Evolutionary conservation across 2,329 filamentous ascomycete species (phyloP).

Genomic region (Aspergillus tubingensis): DNA sequence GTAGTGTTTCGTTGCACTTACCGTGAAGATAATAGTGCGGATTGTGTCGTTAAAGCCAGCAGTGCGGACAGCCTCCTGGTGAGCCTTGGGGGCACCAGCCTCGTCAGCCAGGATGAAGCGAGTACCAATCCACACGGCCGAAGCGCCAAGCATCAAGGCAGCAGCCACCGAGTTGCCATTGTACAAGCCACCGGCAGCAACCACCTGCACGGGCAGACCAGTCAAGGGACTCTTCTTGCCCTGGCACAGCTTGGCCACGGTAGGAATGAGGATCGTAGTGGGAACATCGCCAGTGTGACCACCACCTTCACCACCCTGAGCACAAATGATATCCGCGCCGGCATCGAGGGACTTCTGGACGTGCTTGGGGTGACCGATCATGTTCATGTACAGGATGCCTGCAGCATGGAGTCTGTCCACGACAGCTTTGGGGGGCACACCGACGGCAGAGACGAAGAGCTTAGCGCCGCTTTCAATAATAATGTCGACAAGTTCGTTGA

Average conservation of each 20-base stretch:
- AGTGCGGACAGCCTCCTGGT: conserved; percentile 94
- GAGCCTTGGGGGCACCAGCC: conserved; percentile 86
- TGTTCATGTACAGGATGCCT: conserved; percentile 98
- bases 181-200: conserved; percentile 92
- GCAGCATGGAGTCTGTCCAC: conserved; percentile 86
- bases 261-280: conserved; percentile 87
- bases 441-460: conserved; percentile 95
- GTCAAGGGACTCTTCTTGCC: conserved; percentile 84
- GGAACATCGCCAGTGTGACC: conserved; percentile 95
- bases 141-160: conserved; percentile 87
- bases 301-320: conserved; percentile 95
- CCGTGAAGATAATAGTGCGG: conserved; percentile 96
- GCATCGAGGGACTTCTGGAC: conserved; percentile 92
- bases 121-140: conserved; percentile 94
- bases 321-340: conserved; percentile 95
- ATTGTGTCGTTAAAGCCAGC: conserved; percentile 93
- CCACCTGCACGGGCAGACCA: conserved; percentile 81
- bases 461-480: conserved; percentile 89
- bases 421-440: conserved; percentile 83
- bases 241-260: conserved; percentile 79
- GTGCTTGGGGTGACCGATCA: conserved; percentile 99
- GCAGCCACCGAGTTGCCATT: conserved; percentile 89
- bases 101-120: conserved; percentile 93
- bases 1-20: conserved; percentile 26
- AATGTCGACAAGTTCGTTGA: conserved; percentile 84